Evolutionary conservation across 2,329 filamentous ascomycete genomes (phyloP).

Genomic region (Sporothrix protearum): DNA sequence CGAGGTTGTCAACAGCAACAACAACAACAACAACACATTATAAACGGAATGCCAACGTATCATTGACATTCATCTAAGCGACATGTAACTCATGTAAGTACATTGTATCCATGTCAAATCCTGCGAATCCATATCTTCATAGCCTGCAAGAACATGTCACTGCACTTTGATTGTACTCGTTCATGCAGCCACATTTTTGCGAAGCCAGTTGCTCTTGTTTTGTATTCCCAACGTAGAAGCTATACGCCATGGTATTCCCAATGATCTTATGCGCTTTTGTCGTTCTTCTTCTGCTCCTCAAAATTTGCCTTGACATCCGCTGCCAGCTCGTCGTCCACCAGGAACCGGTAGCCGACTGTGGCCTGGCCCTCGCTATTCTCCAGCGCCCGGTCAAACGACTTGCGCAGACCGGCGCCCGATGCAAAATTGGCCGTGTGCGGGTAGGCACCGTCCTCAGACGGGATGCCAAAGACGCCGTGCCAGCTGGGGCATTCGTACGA

Average conservation of each 20-base stretch:
- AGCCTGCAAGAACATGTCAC: neutral
- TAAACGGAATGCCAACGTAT: neutral
- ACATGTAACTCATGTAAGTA: neutral
- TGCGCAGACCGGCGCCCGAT: slow-evolving; percentile 17
- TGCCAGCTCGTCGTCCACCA: slow-evolving; percentile 22
- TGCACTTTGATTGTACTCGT: neutral
- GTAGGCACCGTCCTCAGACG: slow-evolving; percentile 17
- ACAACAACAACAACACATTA: neutral
- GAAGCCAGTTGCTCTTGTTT: neutral
- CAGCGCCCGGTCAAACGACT: slow-evolving; percentile 21
- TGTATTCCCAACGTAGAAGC: neutral
- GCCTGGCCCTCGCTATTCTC: slow-evolving; percentile 24
- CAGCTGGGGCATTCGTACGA: slow-evolving; percentile 47
- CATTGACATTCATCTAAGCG: neutral
- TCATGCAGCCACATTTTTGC: neutral
- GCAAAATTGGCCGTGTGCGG: slow-evolving; percentile 23
- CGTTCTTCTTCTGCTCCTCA: slow-evolving; percentile 27
- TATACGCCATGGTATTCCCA: neutral
- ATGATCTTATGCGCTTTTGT: neutral
- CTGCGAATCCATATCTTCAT: neutral
- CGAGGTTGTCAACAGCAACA: neutral
- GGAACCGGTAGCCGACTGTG: slow-evolving; percentile 18
- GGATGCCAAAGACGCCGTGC: slow-evolving; percentile 34
- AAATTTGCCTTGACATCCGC: slow-evolving; percentile 39
- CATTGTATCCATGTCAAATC: neutral